Evolutionary conservation across 345 rosid genomes (phyloP).

Genomic region (Melaleuca alternifolia): DNA sequence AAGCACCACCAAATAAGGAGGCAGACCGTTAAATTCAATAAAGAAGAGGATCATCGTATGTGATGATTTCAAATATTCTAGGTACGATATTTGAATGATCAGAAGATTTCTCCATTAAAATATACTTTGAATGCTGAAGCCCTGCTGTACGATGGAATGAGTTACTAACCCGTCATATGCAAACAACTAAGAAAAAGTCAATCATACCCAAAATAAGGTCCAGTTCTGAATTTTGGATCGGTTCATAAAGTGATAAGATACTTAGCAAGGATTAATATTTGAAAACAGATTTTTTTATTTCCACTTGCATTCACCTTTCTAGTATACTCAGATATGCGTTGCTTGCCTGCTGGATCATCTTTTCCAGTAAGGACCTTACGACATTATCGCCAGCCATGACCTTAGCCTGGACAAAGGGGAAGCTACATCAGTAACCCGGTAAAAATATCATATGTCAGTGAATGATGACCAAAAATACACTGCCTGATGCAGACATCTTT

Average conservation of each 20-base stretch:
- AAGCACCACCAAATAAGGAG: background rate
- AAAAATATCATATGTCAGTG: background rate
- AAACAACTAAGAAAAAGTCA: background rate
- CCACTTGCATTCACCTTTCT: constrained; percentile 45
- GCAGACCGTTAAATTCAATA: background rate
- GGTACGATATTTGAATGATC: background rate
- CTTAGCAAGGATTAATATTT: background rate
- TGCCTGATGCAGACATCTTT: background rate
- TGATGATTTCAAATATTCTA: background rate
- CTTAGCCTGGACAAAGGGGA: constrained; percentile 54
- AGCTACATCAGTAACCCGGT: constrained; percentile 10
- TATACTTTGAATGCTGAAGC: background rate
- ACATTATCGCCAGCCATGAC: constrained; percentile 96
- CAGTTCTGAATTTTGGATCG: background rate
- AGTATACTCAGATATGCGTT: constrained; percentile 87
- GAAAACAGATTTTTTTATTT: background rate
- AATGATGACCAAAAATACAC: background rate
- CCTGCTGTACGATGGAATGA: background rate
- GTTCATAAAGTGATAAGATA: background rate
- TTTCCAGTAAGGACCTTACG: constrained; percentile 89
- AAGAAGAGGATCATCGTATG: background rate
- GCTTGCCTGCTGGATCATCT: constrained; percentile 92
- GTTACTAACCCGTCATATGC: background rate
- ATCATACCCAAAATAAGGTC: background rate
- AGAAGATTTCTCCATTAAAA: background rate